Evolutionary conservation across 2,329 filamentous ascomycete species (phyloP).

Genomic region (Monilinia fructigena): DNA sequence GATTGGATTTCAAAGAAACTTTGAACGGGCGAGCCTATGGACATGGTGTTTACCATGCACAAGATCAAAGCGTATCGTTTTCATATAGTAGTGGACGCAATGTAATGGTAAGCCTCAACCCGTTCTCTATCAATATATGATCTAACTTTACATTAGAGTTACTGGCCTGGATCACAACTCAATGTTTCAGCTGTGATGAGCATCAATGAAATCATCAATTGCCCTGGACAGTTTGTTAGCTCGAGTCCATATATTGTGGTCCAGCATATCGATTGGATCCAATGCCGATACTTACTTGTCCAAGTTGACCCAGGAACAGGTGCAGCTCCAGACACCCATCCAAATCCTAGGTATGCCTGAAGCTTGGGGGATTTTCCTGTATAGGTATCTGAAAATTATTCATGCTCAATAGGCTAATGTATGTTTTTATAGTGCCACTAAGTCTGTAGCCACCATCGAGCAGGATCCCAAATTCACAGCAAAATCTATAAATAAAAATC

Average conservation of each 20-base stretch:
- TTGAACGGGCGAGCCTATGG: constrained; percentile 69
- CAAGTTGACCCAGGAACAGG: constrained; percentile 19
- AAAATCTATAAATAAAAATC: constrained; percentile 26
- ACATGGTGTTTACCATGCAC: constrained; percentile 79
- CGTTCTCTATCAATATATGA: background rate
- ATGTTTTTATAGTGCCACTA: background rate
- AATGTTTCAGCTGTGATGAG: constrained; percentile 61
- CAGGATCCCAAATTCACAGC: constrained; percentile 35
- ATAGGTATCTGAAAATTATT: background rate
- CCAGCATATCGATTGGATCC: constrained; percentile 77
- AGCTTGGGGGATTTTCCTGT: background rate
- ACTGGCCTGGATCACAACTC: constrained; percentile 70
- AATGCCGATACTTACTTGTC: constrained; percentile 83
- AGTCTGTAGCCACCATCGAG: constrained; percentile 23
- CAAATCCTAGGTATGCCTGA: background rate
- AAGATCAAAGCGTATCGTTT: constrained; percentile 54
- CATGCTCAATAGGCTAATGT: background rate
- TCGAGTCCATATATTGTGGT: constrained; percentile 67
- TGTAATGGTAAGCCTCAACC: constrained; percentile 25
- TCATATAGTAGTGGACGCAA: constrained; percentile 23
- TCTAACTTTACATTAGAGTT: constrained; percentile 26
- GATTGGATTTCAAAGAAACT: constrained; percentile 67
- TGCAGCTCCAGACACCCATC: background rate
- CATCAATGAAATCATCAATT: constrained; percentile 83
- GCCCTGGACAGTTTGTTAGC: constrained; percentile 59